Percentiles rank a stretch among this genome's conserved stretches.
phyloP scores from a whole-genome alignment of 768 basidiomycete species.

The Leucogyrophana mollusca region DNA sequence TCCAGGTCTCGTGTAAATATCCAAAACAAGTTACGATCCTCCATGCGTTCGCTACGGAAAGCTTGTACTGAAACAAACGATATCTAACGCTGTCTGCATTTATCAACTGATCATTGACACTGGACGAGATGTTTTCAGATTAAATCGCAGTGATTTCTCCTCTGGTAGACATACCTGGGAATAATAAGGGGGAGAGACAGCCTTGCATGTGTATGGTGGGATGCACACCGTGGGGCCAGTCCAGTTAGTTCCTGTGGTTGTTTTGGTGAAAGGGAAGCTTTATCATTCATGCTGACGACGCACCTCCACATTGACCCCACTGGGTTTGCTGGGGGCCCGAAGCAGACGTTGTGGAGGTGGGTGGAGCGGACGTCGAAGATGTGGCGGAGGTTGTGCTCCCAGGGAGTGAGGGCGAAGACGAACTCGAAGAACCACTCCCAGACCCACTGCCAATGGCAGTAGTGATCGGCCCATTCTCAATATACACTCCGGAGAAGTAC shows the following conservation, averaged over 20 bases:
- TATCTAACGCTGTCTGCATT: neutral
- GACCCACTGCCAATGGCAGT: conserved; percentile 31
- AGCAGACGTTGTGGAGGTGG: conserved; percentile 33
- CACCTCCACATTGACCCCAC: conserved; percentile 56
- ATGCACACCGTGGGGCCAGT: conserved; percentile 48
- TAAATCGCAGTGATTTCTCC: neutral
- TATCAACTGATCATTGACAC: neutral
- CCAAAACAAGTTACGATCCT: neutral
- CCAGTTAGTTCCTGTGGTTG: conserved; percentile 37
- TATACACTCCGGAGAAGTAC: conserved; percentile 60
- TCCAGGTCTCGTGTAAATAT: conserved; percentile 19
- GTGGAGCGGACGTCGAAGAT: conserved; percentile 17
- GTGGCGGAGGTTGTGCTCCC: conserved; percentile 23
- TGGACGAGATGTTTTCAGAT: neutral
- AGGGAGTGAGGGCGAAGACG: conserved; percentile 18
- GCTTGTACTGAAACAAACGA: too few relatives aligned
- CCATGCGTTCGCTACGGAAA: neutral
- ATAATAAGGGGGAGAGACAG: conserved; percentile 50
- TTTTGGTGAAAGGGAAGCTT: neutral
- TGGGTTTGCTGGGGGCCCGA: conserved; percentile 40
- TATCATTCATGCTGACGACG: too few relatives aligned
- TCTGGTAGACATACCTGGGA: conserved; percentile 40
- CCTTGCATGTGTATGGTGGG: conserved; percentile 40
- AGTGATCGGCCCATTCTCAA: conserved; percentile 56
- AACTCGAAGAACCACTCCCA: conserved; percentile 10